Evolutionary conservation across 345 rosid genomes (phyloP), one percentile per base, ranked within the genome.

Genomic region (Salix brachista): DNA sequence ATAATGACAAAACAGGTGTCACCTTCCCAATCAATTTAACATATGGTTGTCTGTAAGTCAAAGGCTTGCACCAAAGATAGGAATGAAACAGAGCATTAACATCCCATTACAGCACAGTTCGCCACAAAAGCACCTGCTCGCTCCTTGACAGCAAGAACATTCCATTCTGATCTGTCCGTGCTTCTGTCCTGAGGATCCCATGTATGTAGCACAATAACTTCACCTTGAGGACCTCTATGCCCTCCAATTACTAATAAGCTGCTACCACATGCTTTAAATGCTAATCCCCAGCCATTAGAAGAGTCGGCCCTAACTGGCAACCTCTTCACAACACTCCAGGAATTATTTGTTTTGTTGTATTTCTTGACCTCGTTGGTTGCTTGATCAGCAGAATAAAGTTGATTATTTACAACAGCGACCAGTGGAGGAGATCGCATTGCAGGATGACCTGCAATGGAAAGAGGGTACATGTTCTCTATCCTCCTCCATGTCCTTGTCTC

Each of bases 101-200:
- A 89, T 70, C 92, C 95, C 93, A 90, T 86, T 34, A 92, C 91
- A 3, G 93, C 97, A 81, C 97, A 92, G 87, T 92, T 92, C 88
- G 85, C 91, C 73, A 92, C 93, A 73, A 92, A 92, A 34, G 91
- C 97, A 62, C 97, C 95, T 37, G 78, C 91, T 73, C 87, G 86
- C 80, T 92, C 92, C 83, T 88, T 90, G 72, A 83, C 90, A 8
- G 90, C 97, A 25, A 89, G 80, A 78, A 92, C 92, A 86, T 89
- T 89, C 97, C 97, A 92, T 46, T 89, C 90, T 87, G 91, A 77
- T 28, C 90, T 93, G 66, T 90, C 87, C 44, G 77, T 84, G 56
- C 81, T 84, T 67, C 90, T 91, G 2, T 89, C 86, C 62, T 85
- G 84, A 4, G 97, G 97, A 88, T 80, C 77, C 97, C 97, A 92